Evolutionary conservation across 2,329 filamentous ascomycete genomes (phyloP).

Genomic region (Xylaria sp.): DNA sequence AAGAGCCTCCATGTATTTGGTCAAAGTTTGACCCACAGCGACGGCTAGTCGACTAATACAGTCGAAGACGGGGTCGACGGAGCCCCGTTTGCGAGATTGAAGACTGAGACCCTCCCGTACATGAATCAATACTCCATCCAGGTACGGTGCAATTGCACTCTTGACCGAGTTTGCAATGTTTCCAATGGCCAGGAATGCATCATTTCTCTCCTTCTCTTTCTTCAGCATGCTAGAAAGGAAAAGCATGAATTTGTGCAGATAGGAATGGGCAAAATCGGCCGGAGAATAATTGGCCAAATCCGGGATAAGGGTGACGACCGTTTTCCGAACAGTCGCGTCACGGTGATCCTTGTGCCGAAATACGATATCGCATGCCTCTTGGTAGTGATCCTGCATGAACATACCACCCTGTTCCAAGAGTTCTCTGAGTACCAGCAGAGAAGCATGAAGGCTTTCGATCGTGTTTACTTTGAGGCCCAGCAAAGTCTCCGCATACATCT

Average conservation of each 20-base stretch:
- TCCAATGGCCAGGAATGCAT: slow-evolving; percentile 92
- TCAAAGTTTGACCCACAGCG: slow-evolving; percentile 91
- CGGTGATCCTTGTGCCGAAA: slow-evolving; percentile 89
- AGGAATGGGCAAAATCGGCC: slow-evolving; percentile 77
- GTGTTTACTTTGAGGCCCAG: slow-evolving; percentile 73
- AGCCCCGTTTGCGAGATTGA: slow-evolving; percentile 62
- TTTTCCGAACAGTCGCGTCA: slow-evolving; percentile 79
- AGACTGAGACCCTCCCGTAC: slow-evolving; percentile 85
- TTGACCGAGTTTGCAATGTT: slow-evolving; percentile 95
- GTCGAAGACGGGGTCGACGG: slow-evolving; percentile 81
- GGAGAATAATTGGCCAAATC: slow-evolving; percentile 90
- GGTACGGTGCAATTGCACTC: slow-evolving; percentile 88
- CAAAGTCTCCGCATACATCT: slow-evolving; percentile 82
- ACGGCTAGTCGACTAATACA: slow-evolving; percentile 96
- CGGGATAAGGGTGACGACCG: slow-evolving; percentile 86
- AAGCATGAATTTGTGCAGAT: slow-evolving; percentile 95
- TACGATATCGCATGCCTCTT: slow-evolving; percentile 87
- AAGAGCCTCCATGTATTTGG: slow-evolving; percentile 96
- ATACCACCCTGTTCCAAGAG: slow-evolving; percentile 91
- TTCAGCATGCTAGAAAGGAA: slow-evolving; percentile 91
- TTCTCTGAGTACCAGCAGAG: slow-evolving; percentile 85
- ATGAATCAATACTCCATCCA: slow-evolving; percentile 89
- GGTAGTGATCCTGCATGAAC: slow-evolving; percentile 97
- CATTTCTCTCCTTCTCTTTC: slow-evolving; percentile 88
- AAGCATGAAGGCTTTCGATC: slow-evolving; percentile 88